A percentile compares a stretch with the other conserved stretches of the same genome.
Evolutionary conservation across 345 rosid species (phyloP).

Genomic region (Carallia pectinifolia): DNA sequence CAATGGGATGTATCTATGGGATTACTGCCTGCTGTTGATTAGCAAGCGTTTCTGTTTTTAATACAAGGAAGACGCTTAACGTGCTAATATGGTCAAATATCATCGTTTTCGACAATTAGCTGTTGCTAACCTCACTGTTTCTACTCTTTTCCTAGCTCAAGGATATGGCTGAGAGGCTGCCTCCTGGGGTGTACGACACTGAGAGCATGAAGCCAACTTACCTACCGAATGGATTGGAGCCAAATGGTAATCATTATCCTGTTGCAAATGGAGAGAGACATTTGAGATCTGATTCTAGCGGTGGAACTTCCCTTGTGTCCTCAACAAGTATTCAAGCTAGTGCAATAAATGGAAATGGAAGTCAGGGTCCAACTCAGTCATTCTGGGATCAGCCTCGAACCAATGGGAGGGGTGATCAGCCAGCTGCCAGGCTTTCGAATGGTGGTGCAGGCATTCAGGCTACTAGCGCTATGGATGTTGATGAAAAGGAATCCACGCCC

Average conservation of each 20-base stretch:
- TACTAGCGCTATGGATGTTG: constrained; percentile 41
- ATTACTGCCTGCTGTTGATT: neutral
- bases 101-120: neutral
- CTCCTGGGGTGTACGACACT: constrained; percentile 62
- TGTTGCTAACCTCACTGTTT: neutral
- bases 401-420: constrained; percentile 44
- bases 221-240: constrained; percentile 62
- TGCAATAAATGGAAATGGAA: constrained; percentile 48
- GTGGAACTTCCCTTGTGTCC: constrained; percentile 49
- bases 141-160: constrained; percentile 58
- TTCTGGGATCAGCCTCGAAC: constrained; percentile 44
- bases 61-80: neutral
- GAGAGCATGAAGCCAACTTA: constrained; percentile 45
- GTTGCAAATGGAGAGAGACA: constrained; percentile 58
- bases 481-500: constrained; percentile 50
- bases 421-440: constrained; percentile 42
- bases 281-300: constrained; percentile 59
- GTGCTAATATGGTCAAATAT: neutral
- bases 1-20: neutral
- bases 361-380: constrained; percentile 34
- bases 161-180: constrained; percentile 82
- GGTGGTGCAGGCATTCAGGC: constrained; percentile 44
- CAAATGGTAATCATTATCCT: constrained; percentile 57
- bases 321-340: constrained; percentile 40
- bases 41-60: neutral